Conservation (phyloP, 345 rosid genomes). For the Citropsis articulata region DNA sequence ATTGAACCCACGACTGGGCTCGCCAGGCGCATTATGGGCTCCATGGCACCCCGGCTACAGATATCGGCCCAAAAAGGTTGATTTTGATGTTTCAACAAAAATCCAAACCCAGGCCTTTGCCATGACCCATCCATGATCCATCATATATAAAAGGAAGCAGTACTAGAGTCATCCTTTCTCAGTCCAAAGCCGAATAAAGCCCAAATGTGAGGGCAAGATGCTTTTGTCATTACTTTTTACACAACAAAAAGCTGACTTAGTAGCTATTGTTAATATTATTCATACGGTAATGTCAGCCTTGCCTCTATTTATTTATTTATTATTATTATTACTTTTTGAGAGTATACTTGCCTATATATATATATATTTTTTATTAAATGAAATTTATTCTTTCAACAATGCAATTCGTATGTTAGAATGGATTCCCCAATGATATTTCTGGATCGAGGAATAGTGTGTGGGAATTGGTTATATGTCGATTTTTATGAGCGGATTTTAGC, state of each 20-base stretch:
- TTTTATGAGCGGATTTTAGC: no score
- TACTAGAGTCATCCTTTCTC: accelerated
- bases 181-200: background rate
- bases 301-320: background rate
- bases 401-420: no score
- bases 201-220: background rate
- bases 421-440: no score
- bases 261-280: background rate
- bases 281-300: background rate
- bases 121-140: background rate
- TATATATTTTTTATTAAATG: no score
- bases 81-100: background rate
- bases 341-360: background rate
- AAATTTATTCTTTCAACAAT: no score
- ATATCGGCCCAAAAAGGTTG: background rate
- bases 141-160: no score
- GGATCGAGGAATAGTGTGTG: no score
- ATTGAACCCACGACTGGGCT: no score
- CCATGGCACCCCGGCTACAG: no score
- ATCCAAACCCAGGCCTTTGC: background rate
- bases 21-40: no score
- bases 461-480: no score
- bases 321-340: no score
- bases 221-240: background rate
- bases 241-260: background rate